These are phyloP conservation scores for Lablab purpureus DNA, from an alignment of 306 rosid genomes.

Conservation along the genomic window DNA sequence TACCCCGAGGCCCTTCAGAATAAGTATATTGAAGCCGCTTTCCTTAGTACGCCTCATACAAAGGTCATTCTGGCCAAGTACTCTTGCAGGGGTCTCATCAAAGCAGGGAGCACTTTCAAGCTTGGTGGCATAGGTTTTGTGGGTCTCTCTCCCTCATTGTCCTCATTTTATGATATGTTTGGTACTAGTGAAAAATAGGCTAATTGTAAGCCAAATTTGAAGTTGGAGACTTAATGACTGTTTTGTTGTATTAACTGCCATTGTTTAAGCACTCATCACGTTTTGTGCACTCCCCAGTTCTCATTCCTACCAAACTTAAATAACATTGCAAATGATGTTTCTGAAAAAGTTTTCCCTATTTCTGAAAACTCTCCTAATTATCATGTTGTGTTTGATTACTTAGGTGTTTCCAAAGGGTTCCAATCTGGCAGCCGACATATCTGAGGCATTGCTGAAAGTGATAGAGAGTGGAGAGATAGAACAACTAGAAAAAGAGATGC, in stretches of 20 bases:
- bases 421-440: slow-evolving; percentile 30
- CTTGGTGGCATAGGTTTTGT: slow-evolving; percentile 76
- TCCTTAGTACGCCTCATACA: slow-evolving; percentile 67
- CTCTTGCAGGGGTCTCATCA: slow-evolving; percentile 55
- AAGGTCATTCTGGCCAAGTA: slow-evolving; percentile 67
- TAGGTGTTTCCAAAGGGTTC: slow-evolving; percentile 43
- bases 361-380: background rate
- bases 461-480: slow-evolving; percentile 42
- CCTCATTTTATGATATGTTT: background rate
- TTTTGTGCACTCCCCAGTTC: background rate
- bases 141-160: slow-evolving; percentile 37
- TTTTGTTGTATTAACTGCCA: background rate
- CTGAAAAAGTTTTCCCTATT: background rate
- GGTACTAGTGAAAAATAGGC: slow-evolving; percentile 16
- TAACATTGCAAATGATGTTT: background rate
- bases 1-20: slow-evolving; percentile 60
- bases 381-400: slow-evolving; percentile 11
- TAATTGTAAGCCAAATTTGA: background rate
- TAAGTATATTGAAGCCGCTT: slow-evolving; percentile 65
- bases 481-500: slow-evolving; percentile 36
- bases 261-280: background rate
- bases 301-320: slow-evolving; percentile 22
- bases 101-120: slow-evolving; percentile 50
- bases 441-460: slow-evolving; percentile 43
- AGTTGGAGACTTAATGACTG: background rate